phyloP scores from a whole-genome alignment of 2,329 filamentous ascomycete species.

The Talaromyces funiculosus region DNA sequence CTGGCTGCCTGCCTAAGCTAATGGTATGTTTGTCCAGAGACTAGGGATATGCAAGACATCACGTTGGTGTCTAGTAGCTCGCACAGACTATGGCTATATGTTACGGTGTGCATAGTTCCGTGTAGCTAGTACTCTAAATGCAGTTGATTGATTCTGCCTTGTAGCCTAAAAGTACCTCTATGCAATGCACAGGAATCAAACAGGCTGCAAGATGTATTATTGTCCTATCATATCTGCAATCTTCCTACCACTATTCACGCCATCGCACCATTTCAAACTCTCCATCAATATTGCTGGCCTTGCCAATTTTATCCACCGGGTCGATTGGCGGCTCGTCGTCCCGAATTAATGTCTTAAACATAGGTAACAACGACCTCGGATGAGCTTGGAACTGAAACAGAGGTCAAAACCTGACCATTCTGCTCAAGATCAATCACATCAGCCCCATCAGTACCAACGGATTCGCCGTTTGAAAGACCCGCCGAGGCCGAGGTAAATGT shows the following conservation, averaged over 20 bases:
- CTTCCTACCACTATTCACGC: background rate
- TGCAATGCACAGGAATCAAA: background rate
- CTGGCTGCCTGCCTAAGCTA: background rate
- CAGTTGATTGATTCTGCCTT: background rate
- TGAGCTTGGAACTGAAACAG: constrained; percentile 23
- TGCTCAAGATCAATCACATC: constrained; percentile 46
- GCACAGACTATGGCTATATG: background rate
- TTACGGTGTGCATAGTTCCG: background rate
- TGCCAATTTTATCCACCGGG: too few relatives aligned
- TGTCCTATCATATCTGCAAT: background rate
- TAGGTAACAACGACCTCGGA: constrained; percentile 25
- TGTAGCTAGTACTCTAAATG: background rate
- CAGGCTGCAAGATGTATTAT: background rate
- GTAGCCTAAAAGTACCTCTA: background rate
- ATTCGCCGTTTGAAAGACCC: constrained; percentile 17
- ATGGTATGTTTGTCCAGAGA: background rate
- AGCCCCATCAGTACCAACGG: constrained; percentile 32
- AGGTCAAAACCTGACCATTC: constrained; percentile 30
- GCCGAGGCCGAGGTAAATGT: constrained; percentile 32
- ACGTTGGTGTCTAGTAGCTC: background rate
- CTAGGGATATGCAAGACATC: constrained; percentile 1
- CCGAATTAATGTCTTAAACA: background rate
- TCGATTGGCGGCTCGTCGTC: background rate
- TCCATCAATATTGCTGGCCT: too few relatives aligned
- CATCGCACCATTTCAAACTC: background rate